These are phyloP conservation scores for Trichoderma atroviride DNA, from an alignment of 2,329 filamentous ascomycete species.

Conservation along the genomic window DNA sequence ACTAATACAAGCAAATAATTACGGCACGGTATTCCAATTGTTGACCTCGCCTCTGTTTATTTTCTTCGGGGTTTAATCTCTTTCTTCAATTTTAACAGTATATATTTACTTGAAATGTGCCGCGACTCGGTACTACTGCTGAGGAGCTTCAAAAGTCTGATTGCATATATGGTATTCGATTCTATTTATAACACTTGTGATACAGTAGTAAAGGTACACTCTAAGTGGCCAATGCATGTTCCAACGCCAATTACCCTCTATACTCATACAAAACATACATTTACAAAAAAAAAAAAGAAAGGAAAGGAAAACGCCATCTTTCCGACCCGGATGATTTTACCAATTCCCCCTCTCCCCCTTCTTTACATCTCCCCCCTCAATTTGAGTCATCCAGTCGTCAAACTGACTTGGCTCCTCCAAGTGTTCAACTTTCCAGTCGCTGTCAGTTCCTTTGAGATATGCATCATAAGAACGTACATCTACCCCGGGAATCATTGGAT, in stretches of 20 bases:
- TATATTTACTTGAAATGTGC: too few species aligned
- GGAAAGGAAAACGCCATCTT: background rate
- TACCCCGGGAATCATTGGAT: conserved; percentile 27
- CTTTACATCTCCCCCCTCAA: background rate
- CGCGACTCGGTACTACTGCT: background rate
- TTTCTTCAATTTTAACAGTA: background rate
- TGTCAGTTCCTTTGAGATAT: conserved; percentile 39
- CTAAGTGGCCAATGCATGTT: background rate
- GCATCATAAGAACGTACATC: conserved; percentile 32
- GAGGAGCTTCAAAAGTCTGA: background rate
- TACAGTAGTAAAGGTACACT: background rate
- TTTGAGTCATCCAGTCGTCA: conserved; percentile 38
- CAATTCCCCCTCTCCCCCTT: background rate
- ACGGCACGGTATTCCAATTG: background rate
- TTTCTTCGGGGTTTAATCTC: too few species aligned
- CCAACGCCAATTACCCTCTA: background rate
- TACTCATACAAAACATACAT: background rate
- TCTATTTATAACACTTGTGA: background rate
- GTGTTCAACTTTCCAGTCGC: conserved; percentile 43
- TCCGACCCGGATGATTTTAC: background rate
- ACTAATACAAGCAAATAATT: background rate
- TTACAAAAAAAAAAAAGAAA: background rate
- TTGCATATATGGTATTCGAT: background rate
- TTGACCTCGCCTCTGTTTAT: too few species aligned
- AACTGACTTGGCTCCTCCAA: conserved; percentile 39